A percentile compares a stretch with the other conserved stretches of the same genome.
Conservation (phyloP, 1,284 basidiomycete genomes). For the Rhodotorula sp. region DNA sequence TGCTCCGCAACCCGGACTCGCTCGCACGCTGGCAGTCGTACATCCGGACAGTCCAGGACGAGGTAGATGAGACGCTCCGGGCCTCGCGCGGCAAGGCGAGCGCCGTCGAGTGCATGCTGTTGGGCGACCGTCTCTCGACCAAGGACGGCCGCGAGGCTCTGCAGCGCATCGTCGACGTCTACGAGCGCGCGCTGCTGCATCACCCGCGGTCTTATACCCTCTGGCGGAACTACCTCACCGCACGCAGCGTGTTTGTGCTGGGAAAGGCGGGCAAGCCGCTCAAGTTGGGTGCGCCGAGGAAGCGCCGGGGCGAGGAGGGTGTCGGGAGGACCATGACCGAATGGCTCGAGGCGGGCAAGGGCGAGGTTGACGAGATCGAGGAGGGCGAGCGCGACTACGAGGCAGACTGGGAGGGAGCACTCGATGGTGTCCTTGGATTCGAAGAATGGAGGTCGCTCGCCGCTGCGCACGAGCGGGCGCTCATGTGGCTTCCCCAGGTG, state of each 20-base stretch:
- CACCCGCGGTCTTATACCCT: constrained; percentile 90
- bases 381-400: constrained; percentile 55
- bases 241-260: constrained; percentile 80
- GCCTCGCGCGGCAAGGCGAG: constrained; percentile 55
- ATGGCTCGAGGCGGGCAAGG: constrained; percentile 49
- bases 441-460: constrained; percentile 90
- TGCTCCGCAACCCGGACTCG: constrained; percentile 87
- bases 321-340: constrained; percentile 37
- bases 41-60: constrained; percentile 72
- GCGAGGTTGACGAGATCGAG: constrained; percentile 54
- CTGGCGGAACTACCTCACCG: constrained; percentile 87
- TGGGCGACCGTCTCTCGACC: constrained; percentile 46
- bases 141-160: constrained; percentile 39
- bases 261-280: constrained; percentile 59
- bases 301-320: constrained; percentile 52
- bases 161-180: constrained; percentile 61
- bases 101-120: constrained; percentile 41
- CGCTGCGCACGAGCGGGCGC: constrained; percentile 82
- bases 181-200: constrained; percentile 83
- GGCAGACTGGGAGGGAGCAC: constrained; percentile 67
- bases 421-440: constrained; percentile 86
- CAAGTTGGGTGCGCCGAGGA: constrained; percentile 50
- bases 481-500: constrained; percentile 90
- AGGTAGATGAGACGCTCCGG: constrained; percentile 53
- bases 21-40: constrained; percentile 89